phyloP scores from a whole-genome alignment of 495 filamentous ascomycete species.

The Hypoxylon perforatum region DNA sequence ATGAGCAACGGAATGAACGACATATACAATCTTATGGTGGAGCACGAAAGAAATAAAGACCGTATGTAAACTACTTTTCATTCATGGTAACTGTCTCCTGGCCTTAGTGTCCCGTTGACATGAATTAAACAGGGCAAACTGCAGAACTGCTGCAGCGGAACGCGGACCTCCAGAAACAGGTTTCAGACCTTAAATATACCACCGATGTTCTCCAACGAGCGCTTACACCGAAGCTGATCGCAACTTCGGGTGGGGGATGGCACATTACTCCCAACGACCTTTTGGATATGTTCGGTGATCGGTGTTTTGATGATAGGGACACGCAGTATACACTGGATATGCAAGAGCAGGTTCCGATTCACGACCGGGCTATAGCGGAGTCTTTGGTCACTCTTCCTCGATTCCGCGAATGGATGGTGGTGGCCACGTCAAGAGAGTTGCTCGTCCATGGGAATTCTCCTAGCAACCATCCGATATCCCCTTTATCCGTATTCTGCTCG shows the following conservation, averaged over 20 bases:
- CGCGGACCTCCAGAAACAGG: no score
- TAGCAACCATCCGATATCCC: not conserved
- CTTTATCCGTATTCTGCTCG: constrained; percentile 8
- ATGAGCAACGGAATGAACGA: no score
- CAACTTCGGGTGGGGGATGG: no score
- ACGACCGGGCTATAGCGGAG: not conserved
- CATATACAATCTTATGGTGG: no score
- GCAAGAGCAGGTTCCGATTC: not conserved
- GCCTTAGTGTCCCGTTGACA: no score
- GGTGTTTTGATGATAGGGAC: not conserved
- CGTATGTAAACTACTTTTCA: no score
- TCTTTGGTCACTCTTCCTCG: not conserved
- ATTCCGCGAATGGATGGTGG: constrained; percentile 6
- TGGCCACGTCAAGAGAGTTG: not conserved
- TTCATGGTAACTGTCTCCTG: no score
- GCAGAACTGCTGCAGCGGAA: no score
- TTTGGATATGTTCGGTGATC: not conserved
- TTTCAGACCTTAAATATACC: no score
- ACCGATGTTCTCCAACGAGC: not conserved
- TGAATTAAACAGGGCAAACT: no score
- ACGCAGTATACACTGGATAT: not conserved
- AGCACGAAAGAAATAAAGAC: no score
- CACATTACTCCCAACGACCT: not conserved
- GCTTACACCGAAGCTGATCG: not conserved
- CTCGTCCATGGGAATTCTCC: constrained; percentile 1